Evolutionary conservation across 2,329 filamentous ascomycete genomes (phyloP), one percentile per base, ranked within the genome.

Genomic region (Ploettnerulaceae sp.): DNA sequence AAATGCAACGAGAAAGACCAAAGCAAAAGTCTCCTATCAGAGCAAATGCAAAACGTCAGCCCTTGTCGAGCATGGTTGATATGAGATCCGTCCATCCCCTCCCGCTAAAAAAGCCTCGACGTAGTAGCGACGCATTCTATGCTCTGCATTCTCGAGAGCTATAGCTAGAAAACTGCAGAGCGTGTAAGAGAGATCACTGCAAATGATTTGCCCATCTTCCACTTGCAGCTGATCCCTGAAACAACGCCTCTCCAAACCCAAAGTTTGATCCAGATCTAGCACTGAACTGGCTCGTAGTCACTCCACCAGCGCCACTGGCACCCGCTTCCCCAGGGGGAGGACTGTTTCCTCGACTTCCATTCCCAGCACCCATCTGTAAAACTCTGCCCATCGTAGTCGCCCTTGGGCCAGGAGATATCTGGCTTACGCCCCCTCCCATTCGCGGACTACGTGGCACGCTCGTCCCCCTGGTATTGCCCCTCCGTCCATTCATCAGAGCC

Each of bases 401-500:
- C 20, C 51, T 49, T 3, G 48, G 46, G 20, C 47, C 44, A 12
- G 60, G 58, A 47, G 56, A 61, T 48, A 57, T 59, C n/a, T 53
- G 58, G 7, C 51, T 44, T 14, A n/a, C n/a, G n/a, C 43, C 46
- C 22, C 39, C 47, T 11, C 53, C 57, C 53, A 62, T 53, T 37
- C 60, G 46, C 8, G 63, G 63, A 45, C 60, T 63, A 6, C 58
- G 42, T 4, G 63, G 61, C 3, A 57, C 53, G 31, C 53, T 58
- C 2, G 59, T 55, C 3, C 60, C 61, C 39, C 62, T 54, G 2
- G 59, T 61, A 5, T 47, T n/a, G n/a, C n/a, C 49, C 59, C 56
- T 68, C 60, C 40, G 60, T 52, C 71, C 73, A 70, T 55, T 74
- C 61, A 31, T 61, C 20, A 52, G 57, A 58, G 50, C 65, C 59